Base-by-base conservation (phyloP, 2,329 filamentous ascomycete genomes). In the Dactylellina parvicollis region DNA sequence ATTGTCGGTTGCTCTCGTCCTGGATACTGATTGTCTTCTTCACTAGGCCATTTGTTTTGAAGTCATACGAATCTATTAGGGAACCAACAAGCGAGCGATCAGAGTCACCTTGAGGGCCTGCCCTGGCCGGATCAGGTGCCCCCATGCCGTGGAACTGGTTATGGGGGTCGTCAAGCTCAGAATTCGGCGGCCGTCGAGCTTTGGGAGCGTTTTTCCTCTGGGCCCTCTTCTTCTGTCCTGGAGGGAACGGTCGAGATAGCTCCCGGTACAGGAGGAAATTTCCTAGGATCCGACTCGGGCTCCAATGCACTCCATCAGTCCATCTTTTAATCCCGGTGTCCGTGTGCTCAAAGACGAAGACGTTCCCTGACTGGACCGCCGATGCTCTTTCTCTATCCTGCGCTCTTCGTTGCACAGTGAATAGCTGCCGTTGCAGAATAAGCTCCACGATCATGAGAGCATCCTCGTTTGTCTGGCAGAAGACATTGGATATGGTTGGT, bases 221-320 rank as follows among this genome's bases (percentile, higher is more conserved):
- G 0, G 91, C 91, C 49, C 89, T 85, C 81, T 95, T 95, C 85
- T 94, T 95, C 82, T 94, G 90, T 4, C 91, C 91, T 0, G 91
- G 90, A 1, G 89, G 88, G 76, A 93, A 93, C 0, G 89, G 88
- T 77, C 89, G 88, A 75, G 90, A 87, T 44, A 96, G 85, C 80
- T 96, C 91, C 28, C 92, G 88, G 78, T 96, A 96, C 76, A 96
- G 87, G 44, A 96, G 85, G 77, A 92, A 96, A 79, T 95, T 95
- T 69, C 89, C 90, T 50, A 94, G 84, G 50, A 96, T 94, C 14
- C 90, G 89, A 80, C 89, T 96, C 0, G 93, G 93, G 77, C 91
- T 96, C 93, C 93, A 97, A 4, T 90, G 89, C 9, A 94, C 87
- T 12, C 93, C 92, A 77, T 97, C 93, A 0, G 92, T 96, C 93